Percentiles rank a stretch among this genome's conserved stretches.
phyloP scores from a whole-genome alignment of 352 stramenopile species.

The Phytopythium aichiense region DNA sequence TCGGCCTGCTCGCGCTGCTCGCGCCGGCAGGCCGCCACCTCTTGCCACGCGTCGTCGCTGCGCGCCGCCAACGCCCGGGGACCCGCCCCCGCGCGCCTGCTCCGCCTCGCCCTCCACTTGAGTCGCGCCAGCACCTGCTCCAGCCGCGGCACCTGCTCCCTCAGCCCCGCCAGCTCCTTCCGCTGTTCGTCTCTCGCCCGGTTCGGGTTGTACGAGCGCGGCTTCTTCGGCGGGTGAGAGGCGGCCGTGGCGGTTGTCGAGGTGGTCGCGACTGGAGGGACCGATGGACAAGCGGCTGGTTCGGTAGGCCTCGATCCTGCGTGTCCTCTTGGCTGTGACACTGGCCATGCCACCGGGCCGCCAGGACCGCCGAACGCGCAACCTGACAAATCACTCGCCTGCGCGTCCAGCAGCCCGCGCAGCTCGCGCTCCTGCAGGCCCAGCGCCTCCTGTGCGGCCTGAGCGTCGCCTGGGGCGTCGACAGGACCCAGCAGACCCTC shows the following conservation, averaged over 20 bases:
- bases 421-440: conserved; percentile 1
- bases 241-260: neutral
- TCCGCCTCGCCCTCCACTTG: conserved; percentile 13
- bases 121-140: conserved; percentile 5
- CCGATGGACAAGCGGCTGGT: neutral
- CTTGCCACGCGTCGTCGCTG: conserved; percentile 27
- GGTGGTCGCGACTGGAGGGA: neutral
- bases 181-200: conserved; percentile 6
- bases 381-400: conserved; percentile 1
- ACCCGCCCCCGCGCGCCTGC: conserved; percentile 23
- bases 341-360: neutral
- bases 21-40: conserved; percentile 30
- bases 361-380: neutral
- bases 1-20: conserved; percentile 42
- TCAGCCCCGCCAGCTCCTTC: conserved; percentile 5
- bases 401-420: neutral
- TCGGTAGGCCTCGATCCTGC: too few species aligned
- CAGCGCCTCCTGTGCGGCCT: neutral
- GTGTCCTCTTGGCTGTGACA: neutral
- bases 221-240: neutral
- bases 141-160: conserved; percentile 5
- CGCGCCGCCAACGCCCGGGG: conserved; percentile 18
- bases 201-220: conserved; percentile 8
- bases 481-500: neutral
- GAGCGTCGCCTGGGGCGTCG: neutral